phyloP scores from a whole-genome alignment of 2,329 filamentous ascomycete species.

The Atkinsonella hypoxylon region DNA sequence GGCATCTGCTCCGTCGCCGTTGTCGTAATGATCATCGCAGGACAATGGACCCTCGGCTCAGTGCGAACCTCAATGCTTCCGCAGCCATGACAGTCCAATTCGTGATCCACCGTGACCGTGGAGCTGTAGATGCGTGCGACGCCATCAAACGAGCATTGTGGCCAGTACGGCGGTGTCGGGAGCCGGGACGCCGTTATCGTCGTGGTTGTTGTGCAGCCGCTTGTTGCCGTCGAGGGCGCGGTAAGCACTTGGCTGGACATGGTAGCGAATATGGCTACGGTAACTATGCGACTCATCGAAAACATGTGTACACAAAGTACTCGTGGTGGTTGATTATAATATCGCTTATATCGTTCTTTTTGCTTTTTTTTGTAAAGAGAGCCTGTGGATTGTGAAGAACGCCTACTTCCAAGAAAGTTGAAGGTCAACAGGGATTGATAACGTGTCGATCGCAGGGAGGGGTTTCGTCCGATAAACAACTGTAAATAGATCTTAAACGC shows the following conservation, averaged over 20 bases:
- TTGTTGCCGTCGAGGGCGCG: slow-evolving; percentile 9
- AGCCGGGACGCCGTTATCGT: slow-evolving; percentile 13
- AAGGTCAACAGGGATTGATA: no score
- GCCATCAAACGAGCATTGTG: slow-evolving; percentile 12
- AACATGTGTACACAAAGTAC: background rate
- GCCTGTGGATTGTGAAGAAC: background rate
- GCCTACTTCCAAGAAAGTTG: no score
- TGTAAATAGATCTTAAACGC: no score
- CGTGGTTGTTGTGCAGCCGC: slow-evolving; percentile 14
- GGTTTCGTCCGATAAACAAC: no score
- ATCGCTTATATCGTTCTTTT: no score
- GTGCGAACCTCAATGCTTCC: slow-evolving; percentile 11
- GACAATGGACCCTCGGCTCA: slow-evolving; percentile 14
- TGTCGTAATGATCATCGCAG: slow-evolving; percentile 12
- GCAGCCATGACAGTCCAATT: slow-evolving; percentile 23
- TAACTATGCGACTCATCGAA: background rate
- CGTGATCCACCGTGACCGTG: slow-evolving; percentile 13
- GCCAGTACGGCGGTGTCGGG: slow-evolving; percentile 19
- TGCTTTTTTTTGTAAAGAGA: background rate
- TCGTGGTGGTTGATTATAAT: no score
- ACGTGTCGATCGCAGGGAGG: background rate
- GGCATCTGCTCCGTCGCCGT: slow-evolving; percentile 12
- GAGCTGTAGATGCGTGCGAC: slow-evolving; percentile 16
- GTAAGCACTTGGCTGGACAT: background rate
- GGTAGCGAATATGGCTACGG: background rate